phyloP scores from a whole-genome alignment of 2,329 filamentous ascomycete species.

The Monilinia aucupariae region DNA sequence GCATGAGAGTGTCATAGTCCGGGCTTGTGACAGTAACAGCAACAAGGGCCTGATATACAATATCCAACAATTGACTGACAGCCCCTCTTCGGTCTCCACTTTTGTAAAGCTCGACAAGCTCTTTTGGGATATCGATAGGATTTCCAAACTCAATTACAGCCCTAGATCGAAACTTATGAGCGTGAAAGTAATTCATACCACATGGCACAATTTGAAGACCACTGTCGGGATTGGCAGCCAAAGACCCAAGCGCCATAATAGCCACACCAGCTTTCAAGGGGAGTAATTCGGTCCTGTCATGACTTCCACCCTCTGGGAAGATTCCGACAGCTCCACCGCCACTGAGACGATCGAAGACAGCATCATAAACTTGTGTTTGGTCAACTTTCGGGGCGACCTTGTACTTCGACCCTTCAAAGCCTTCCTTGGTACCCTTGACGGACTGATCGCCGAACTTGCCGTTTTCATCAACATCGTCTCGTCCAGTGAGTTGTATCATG shows the following conservation, averaged over 20 bases:
- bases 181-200: constrained; percentile 99
- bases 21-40: constrained; percentile 91
- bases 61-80: constrained; percentile 78
- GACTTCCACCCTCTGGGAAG: constrained; percentile 93
- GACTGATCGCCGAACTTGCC: constrained; percentile 36
- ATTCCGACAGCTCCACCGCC: constrained; percentile 88
- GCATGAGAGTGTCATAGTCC: constrained; percentile 83
- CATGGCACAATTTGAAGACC: constrained; percentile 92
- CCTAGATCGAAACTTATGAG: constrained; percentile 94
- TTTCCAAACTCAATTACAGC: constrained; percentile 93
- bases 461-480: constrained; percentile 63
- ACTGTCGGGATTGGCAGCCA: constrained; percentile 71
- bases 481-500: constrained; percentile 74
- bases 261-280: constrained; percentile 91
- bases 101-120: constrained; percentile 81
- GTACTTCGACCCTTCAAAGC: constrained; percentile 73
- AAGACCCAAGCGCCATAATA: constrained; percentile 90
- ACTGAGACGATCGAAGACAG: constrained; percentile 77
- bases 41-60: constrained; percentile 52
- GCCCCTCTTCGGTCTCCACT: constrained; percentile 79
- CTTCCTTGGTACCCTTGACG: constrained; percentile 30
- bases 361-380: constrained; percentile 87
- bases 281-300: constrained; percentile 85
- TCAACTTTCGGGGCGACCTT: constrained; percentile 90
- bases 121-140: constrained; percentile 75